phyloP scores from a whole-genome alignment of 2,329 filamentous ascomycete genomes.

The Geoglossum cookeanum region DNA sequence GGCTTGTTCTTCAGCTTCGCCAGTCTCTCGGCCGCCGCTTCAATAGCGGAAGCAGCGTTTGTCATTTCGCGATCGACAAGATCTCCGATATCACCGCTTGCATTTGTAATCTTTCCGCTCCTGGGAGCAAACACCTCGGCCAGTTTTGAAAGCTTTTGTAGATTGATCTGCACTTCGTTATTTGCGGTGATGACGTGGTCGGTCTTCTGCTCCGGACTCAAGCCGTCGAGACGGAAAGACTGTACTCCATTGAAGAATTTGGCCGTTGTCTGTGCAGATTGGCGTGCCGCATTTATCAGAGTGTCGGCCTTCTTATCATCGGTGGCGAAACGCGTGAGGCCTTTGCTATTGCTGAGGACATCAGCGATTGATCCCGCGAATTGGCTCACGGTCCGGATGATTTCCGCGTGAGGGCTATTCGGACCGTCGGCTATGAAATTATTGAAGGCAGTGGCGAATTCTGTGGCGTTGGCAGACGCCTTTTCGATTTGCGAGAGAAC shows the following conservation, averaged over 20 bases:
- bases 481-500: conserved; percentile 96
- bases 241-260: conserved; percentile 89
- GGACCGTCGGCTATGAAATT: conserved; percentile 96
- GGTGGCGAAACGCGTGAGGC: conserved; percentile 75
- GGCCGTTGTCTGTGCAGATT: conserved; percentile 71
- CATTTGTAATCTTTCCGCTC: conserved; percentile 57
- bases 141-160: conserved; percentile 84
- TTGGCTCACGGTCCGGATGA: conserved; percentile 81
- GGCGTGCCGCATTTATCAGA: conserved; percentile 61
- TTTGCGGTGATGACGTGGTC: conserved; percentile 97
- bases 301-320: conserved; percentile 90
- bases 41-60: conserved; percentile 90
- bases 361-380: conserved; percentile 85
- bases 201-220: conserved; percentile 82
- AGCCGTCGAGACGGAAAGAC: conserved; percentile 79
- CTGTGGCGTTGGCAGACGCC: conserved; percentile 80
- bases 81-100: conserved; percentile 75
- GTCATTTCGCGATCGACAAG: conserved; percentile 79
- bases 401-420: conserved; percentile 70
- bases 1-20: conserved; percentile 91
- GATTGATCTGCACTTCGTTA: conserved; percentile 82
- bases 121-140: conserved; percentile 84
- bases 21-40: conserved; percentile 72
- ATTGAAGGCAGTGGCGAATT: conserved; percentile 96
- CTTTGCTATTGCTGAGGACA: conserved; percentile 91